A percentile compares a stretch with the other conserved stretches of the same genome.
Evolutionary conservation across 2,329 filamentous ascomycete genomes (phyloP).

Genomic region (Stenocarpella maydis): DNA sequence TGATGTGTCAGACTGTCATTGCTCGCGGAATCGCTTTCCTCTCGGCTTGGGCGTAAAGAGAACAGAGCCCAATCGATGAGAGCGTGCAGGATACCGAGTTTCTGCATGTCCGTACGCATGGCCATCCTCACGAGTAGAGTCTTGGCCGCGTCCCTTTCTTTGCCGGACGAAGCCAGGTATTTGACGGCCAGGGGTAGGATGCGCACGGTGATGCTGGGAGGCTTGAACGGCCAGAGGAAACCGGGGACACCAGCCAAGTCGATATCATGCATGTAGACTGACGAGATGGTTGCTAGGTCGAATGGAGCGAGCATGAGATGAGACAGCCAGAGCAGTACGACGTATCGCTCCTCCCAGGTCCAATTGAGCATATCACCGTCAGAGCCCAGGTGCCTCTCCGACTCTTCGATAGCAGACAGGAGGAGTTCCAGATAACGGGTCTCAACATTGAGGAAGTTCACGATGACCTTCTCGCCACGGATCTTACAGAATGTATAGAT

Average conservation of each 20-base stretch:
- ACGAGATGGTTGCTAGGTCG: slow-evolving; percentile 86
- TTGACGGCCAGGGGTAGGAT: slow-evolving; percentile 75
- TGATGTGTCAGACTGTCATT: slow-evolving; percentile 33
- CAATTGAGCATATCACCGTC: slow-evolving; percentile 47
- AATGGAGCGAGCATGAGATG: slow-evolving; percentile 88
- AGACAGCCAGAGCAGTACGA: slow-evolving; percentile 87
- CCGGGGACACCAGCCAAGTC: slow-evolving; percentile 53
- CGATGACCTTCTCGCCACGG: slow-evolving; percentile 89
- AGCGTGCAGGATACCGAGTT: slow-evolving; percentile 71
- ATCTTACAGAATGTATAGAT: slow-evolving; percentile 95
- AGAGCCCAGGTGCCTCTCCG: slow-evolving; percentile 46
- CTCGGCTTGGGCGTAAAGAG: slow-evolving; percentile 59
- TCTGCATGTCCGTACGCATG: slow-evolving; percentile 89
- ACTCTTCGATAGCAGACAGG: slow-evolving; percentile 75
- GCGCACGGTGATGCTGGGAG: slow-evolving; percentile 76
- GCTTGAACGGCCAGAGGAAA: slow-evolving; percentile 63
- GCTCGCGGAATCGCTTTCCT: slow-evolving; percentile 34
- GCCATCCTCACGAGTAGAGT: slow-evolving; percentile 80
- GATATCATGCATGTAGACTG: slow-evolving; percentile 58
- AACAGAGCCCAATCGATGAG: slow-evolving; percentile 76
- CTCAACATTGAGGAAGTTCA: slow-evolving; percentile 90
- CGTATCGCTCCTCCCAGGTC: slow-evolving; percentile 88
- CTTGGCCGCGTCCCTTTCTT: slow-evolving; percentile 90
- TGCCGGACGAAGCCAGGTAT: slow-evolving; percentile 79
- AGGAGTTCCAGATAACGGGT: slow-evolving; percentile 84